Conservation (phyloP, 306 rosid genomes). For the Quercus berberidifolia region DNA sequence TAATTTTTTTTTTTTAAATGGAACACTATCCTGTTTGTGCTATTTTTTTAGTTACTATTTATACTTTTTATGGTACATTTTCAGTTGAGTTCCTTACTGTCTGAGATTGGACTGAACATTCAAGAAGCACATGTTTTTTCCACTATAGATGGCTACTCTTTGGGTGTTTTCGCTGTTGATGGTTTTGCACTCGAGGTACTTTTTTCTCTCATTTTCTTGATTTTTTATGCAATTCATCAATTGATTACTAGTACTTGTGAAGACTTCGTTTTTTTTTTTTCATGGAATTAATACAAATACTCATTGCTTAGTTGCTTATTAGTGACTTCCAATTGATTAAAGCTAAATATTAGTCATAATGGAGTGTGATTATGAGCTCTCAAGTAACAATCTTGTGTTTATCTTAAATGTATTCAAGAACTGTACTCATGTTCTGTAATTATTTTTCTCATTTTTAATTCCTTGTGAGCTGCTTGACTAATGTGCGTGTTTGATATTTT, state of each 20-base stretch:
- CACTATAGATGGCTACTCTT: slow-evolving; percentile 88
- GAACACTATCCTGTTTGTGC: too few species aligned
- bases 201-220: not conserved
- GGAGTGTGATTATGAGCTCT: not conserved
- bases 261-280: not conserved
- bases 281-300: not conserved
- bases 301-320: not conserved
- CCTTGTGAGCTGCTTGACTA: slow-evolving; percentile 23
- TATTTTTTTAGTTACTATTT: not conserved
- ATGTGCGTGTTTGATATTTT: slow-evolving; percentile 24
- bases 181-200: slow-evolving; percentile 80
- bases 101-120: slow-evolving; percentile 93
- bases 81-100: slow-evolving; percentile 85
- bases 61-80: slow-evolving; percentile 17
- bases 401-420: not conserved
- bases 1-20: too few species aligned
- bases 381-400: not conserved
- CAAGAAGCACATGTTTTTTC: slow-evolving; percentile 99
- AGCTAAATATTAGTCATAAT: not conserved
- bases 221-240: not conserved
- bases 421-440: not conserved
- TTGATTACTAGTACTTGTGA: not conserved
- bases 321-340: not conserved
- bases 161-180: slow-evolving; percentile 93
- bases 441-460: not conserved